Conservation (phyloP, 2,329 filamentous ascomycete genomes). For the Colletotrichum acutatum region DNA sequence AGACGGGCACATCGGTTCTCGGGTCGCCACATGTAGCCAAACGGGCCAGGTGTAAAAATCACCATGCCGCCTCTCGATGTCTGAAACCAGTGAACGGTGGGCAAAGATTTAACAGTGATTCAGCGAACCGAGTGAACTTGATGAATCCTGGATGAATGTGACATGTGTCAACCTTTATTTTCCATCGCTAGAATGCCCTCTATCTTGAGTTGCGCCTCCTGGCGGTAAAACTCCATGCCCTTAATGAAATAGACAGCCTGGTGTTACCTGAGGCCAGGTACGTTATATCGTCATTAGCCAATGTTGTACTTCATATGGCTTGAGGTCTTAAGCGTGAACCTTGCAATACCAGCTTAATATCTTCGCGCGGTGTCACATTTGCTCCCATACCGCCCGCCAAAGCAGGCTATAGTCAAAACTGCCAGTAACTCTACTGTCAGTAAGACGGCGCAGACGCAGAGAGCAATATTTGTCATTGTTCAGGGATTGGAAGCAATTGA, state of each 20-base stretch:
- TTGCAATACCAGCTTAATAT: neutral
- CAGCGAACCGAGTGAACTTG: neutral
- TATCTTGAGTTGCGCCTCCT: neutral
- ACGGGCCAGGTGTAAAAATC: constrained; percentile 6
- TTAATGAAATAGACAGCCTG: neutral
- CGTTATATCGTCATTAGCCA: constrained; percentile 8
- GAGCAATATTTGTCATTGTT: neutral
- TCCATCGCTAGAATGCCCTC: neutral
- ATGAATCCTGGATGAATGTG: neutral
- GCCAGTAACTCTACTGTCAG: neutral
- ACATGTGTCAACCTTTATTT: neutral
- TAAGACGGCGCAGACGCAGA: neutral
- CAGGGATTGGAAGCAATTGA: neutral
- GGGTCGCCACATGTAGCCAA: constrained; percentile 51
- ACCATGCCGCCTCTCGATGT: neutral
- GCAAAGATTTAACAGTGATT: neutral
- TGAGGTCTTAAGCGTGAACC: neutral
- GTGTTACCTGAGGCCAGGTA: neutral
- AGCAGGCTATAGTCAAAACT: neutral
- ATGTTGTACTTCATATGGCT: neutral
- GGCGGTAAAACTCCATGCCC: neutral
- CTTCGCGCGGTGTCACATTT: neutral
- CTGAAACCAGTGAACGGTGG: neutral
- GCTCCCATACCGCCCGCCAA: neutral
- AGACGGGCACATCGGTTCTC: constrained; percentile 47